Base-by-base conservation (phyloP, 148 eudicot species). In the Nepenthes gracilis region DNA sequence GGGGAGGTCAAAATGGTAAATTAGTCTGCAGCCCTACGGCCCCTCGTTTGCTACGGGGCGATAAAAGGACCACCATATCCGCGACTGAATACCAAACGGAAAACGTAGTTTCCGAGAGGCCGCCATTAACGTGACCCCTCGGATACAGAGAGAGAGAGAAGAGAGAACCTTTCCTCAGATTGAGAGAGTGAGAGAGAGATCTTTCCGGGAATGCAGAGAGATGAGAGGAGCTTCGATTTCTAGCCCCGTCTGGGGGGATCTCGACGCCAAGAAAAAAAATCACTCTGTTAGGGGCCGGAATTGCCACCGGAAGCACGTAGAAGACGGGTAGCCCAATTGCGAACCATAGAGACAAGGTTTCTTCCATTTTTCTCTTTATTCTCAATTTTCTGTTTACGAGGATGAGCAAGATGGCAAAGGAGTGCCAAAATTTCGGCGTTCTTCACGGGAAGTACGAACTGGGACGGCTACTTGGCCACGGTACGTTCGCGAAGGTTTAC, bases 281-380 rank as follows among this genome's bases (percentile, higher is more conserved):
- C 61, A 71, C 36, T 82, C 74, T 58, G 45, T 67, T 53, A 79
- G 78, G 47, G 95, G 88, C 63, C 62, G 97, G n/a, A 77, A 70
- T 74, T 76, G 86, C 72, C 95, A 87, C 78, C 95, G 97, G 37
- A 90, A 87, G 76, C 78, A 90, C 79, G 85, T 90, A 47, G 86
- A 90, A 58, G 90, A 80, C 90, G 91, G 95, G 68, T 90, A 82
- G 59, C 45, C 63, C 6, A 23, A 14, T 13, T 9, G 5, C 6
- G 0, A 32, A 32, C 58, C 1, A 6, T 55, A 35, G 35, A 8
- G 32, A 52, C 5, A 43, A 40, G 7, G 3, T n/a, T 9, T 2
- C 33, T 47, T 32, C 2, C 2, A 33, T 7, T 2, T 14, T 23
- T 57, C 33, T 3, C 12, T 47, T 56, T 49, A 23, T 33, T 35